Percentiles rank a stretch among this genome's conserved stretches.
Conservation (phyloP, 163 green algal species). For the Scenedesmus sp. region DNA sequence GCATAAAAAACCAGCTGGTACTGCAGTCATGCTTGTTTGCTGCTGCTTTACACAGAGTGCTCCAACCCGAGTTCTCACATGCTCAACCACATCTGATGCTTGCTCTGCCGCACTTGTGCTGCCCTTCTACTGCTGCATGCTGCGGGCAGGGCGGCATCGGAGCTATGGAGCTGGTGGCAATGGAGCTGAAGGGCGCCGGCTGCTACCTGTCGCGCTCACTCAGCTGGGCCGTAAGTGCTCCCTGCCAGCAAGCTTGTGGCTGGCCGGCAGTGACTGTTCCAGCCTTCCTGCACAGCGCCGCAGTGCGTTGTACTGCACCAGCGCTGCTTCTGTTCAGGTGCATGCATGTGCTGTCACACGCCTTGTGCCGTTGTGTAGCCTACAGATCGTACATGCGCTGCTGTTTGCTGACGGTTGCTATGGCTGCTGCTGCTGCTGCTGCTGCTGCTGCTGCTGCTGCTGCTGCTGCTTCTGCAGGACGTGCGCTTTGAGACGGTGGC, state of each 20-base stretch:
- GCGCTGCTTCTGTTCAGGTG: neutral
- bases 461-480: slow-evolving; percentile 59
- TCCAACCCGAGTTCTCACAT: too few species aligned
- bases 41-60: too few species aligned
- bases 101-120: neutral
- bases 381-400: neutral
- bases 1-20: too few species aligned
- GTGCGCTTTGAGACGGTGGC: slow-evolving; percentile 86
- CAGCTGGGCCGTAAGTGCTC: slow-evolving; percentile 75
- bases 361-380: neutral
- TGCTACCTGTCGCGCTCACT: slow-evolving; percentile 87
- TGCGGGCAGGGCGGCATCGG: slow-evolving; percentile 47
- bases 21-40: too few species aligned
- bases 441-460: neutral
- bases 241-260: neutral
- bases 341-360: neutral
- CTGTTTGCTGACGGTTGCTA: neutral
- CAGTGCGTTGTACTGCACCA: neutral
- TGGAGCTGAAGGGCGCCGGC: slow-evolving; percentile 84
- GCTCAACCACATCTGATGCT: neutral
- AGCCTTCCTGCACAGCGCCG: neutral
- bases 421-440: neutral
- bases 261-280: neutral
- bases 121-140: neutral
- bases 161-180: slow-evolving; percentile 85